A percentile compares a stretch with the other conserved stretches of the same genome.
phyloP scores from a whole-genome alignment of 1,284 basidiomycete genomes.

The Malassezia arunalokei region DNA sequence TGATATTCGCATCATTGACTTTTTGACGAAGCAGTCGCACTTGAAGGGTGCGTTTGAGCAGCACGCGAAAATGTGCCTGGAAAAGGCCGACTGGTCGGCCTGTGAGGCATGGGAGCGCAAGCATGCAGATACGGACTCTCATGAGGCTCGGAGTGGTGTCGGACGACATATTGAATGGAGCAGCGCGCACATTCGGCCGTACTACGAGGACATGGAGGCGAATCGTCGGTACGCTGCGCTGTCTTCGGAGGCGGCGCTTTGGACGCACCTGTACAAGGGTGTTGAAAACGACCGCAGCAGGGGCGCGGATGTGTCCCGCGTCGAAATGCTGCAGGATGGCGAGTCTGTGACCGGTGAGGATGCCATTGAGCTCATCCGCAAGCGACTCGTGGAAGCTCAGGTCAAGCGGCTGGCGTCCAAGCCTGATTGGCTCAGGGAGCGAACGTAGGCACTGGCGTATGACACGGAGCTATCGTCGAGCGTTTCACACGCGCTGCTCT shows the following conservation, averaged over 20 bases:
- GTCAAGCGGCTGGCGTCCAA: not conserved
- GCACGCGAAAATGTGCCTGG: slow-evolving; percentile 6
- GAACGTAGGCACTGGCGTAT: slow-evolving; percentile 76
- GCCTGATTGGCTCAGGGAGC: slow-evolving; percentile 1
- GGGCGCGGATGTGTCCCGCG: slow-evolving; percentile 2
- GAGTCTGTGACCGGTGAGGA: slow-evolving; percentile 3
- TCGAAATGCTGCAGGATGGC: slow-evolving; percentile 4
- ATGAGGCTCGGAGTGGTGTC: slow-evolving; percentile 2
- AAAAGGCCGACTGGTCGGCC: slow-evolving; percentile 8
- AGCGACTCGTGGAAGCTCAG: not conserved
- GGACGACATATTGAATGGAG: slow-evolving; percentile 6
- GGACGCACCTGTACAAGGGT: slow-evolving; percentile 2
- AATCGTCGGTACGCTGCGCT: slow-evolving; percentile 13
- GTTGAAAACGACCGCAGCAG: not conserved
- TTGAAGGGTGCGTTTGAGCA: slow-evolving; percentile 11
- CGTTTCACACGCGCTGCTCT: slow-evolving; percentile 65
- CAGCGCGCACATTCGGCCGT: not conserved
- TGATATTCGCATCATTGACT: slow-evolving; percentile 11
- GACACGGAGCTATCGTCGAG: slow-evolving; percentile 77
- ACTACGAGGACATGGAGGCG: slow-evolving; percentile 1
- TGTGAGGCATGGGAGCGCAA: slow-evolving; percentile 7
- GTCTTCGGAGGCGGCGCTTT: slow-evolving; percentile 5
- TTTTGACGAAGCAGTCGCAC: slow-evolving; percentile 16
- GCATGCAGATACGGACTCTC: not conserved
- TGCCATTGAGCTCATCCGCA: slow-evolving; percentile 5